Percentiles rank a stretch among this genome's conserved stretches.
Conservation (phyloP, 352 stramenopile species). For the Phytopythium boreale region DNA sequence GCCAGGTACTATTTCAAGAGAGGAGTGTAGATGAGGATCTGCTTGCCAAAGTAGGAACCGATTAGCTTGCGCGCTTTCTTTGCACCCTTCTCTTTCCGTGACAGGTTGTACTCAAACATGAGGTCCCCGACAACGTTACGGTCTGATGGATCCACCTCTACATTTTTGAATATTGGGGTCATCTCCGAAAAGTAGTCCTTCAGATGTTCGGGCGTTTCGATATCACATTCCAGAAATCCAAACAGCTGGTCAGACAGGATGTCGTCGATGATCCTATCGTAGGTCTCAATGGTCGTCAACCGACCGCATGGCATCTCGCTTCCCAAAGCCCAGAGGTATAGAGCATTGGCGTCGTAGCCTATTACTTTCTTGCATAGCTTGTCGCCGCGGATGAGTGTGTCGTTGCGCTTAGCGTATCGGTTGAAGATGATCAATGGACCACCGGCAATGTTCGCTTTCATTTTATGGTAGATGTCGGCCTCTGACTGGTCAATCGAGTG, state of each 20-base stretch:
- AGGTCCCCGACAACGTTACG: slow-evolving; percentile 23
- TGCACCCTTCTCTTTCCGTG: not conserved
- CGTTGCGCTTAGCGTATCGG: slow-evolving; percentile 13
- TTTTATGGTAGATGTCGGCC: slow-evolving; percentile 16
- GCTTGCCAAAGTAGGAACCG: slow-evolving; percentile 29
- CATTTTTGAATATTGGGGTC: slow-evolving; percentile 38
- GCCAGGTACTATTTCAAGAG: slow-evolving; percentile 34
- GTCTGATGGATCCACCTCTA: slow-evolving; percentile 15
- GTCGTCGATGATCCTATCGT: slow-evolving; percentile 28
- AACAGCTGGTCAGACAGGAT: slow-evolving; percentile 30
- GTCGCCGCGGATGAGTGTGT: slow-evolving; percentile 17
- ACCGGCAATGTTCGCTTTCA: slow-evolving; percentile 20
- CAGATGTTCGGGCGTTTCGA: slow-evolving; percentile 24
- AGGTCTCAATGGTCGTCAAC: slow-evolving; percentile 15
- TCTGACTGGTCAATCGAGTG: slow-evolving; percentile 17
- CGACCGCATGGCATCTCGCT: slow-evolving; percentile 29
- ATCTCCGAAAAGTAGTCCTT: slow-evolving; percentile 37
- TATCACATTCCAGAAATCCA: slow-evolving; percentile 38
- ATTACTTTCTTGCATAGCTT: slow-evolving; percentile 24
- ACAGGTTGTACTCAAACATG: slow-evolving; percentile 28
- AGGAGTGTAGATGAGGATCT: slow-evolving; percentile 34
- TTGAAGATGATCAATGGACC: slow-evolving; percentile 22
- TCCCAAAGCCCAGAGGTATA: slow-evolving; percentile 29
- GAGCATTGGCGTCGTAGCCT: slow-evolving; percentile 24
- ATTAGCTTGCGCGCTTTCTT: slow-evolving; percentile 20